Conservation (phyloP, 2,329 filamentous ascomycete species). For the Parasarocladium wereldwijsianum region DNA sequence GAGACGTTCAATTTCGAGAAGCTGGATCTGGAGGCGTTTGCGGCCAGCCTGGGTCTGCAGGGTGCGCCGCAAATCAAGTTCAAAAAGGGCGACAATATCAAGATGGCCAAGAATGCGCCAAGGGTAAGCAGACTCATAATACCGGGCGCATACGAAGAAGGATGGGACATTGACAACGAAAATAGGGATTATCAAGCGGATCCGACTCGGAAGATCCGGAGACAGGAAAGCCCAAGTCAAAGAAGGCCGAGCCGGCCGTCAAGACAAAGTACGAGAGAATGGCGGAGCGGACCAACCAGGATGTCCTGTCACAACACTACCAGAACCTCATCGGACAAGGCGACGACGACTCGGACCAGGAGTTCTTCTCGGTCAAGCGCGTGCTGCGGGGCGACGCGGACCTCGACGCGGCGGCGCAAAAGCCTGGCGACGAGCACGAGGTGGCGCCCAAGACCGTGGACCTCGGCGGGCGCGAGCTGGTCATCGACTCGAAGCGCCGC, state of each 20-base stretch:
- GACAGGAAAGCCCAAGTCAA: constrained; percentile 30
- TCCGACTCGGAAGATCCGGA: constrained; percentile 43
- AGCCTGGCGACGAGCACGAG: constrained; percentile 19
- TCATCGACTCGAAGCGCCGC: constrained; percentile 87
- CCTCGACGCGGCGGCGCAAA: constrained; percentile 33
- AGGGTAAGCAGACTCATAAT: constrained; percentile 37
- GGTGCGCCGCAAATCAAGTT: constrained; percentile 91
- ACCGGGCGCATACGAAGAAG: too few species aligned
- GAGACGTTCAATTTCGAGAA: constrained; percentile 76
- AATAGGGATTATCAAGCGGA: constrained; percentile 47
- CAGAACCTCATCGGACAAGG: constrained; percentile 62
- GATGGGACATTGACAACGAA: too few species aligned
- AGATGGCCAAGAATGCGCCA: constrained; percentile 75
- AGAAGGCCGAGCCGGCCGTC: constrained; percentile 56
- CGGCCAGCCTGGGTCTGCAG: constrained; percentile 72
- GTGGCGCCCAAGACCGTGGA: constrained; percentile 23
- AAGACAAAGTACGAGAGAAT: constrained; percentile 94
- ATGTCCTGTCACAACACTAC: constrained; percentile 89
- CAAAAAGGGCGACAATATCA: constrained; percentile 76
- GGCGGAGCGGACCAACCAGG: constrained; percentile 94
- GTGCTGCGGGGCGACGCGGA: constrained; percentile 57
- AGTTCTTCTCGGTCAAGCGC: constrained; percentile 82
- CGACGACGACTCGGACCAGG: constrained; percentile 47
- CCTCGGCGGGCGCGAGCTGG: constrained; percentile 53
- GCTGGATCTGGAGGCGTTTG: constrained; percentile 74